Conservation (phyloP, 2,329 filamentous ascomycete genomes). For the Lomentospora prolificans region DNA sequence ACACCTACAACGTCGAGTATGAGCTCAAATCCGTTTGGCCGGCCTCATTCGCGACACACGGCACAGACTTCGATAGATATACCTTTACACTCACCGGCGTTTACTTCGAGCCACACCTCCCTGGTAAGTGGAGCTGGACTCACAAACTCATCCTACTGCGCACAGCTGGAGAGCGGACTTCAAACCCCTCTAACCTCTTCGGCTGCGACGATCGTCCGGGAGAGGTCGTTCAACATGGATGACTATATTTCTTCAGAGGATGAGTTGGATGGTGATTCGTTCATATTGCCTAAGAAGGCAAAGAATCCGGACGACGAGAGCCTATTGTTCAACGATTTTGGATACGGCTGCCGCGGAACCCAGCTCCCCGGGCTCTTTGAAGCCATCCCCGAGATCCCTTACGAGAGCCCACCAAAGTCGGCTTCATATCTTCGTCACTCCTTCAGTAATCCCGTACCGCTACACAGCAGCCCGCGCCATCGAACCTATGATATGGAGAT, state of each 20-base stretch:
- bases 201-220: background rate
- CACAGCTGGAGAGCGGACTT: slow-evolving; percentile 9
- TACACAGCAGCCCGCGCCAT: background rate
- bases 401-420: slow-evolving; percentile 3
- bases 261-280: slow-evolving; percentile 14
- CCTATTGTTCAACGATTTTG: slow-evolving; percentile 24
- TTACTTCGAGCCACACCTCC: slow-evolving; percentile 13
- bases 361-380: slow-evolving; percentile 23
- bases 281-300: background rate
- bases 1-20: slow-evolving; percentile 29
- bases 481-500: background rate
- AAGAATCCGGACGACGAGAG: slow-evolving; percentile 20
- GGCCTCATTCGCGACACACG: slow-evolving; percentile 32
- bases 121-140: slow-evolving; percentile 4
- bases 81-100: slow-evolving; percentile 11
- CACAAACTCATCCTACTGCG: slow-evolving; percentile 8
- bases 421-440: slow-evolving; percentile 1
- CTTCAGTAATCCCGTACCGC: background rate
- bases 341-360: slow-evolving; percentile 23
- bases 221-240: slow-evolving; percentile 24
- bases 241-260: slow-evolving; percentile 28
- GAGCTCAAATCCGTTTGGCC: slow-evolving; percentile 28
- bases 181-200: slow-evolving; percentile 4
- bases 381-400: slow-evolving; percentile 12
- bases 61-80: slow-evolving; percentile 35